Base-by-base conservation (phyloP, 2,329 filamentous ascomycete species). In the Diplodia scrobiculata region DNA sequence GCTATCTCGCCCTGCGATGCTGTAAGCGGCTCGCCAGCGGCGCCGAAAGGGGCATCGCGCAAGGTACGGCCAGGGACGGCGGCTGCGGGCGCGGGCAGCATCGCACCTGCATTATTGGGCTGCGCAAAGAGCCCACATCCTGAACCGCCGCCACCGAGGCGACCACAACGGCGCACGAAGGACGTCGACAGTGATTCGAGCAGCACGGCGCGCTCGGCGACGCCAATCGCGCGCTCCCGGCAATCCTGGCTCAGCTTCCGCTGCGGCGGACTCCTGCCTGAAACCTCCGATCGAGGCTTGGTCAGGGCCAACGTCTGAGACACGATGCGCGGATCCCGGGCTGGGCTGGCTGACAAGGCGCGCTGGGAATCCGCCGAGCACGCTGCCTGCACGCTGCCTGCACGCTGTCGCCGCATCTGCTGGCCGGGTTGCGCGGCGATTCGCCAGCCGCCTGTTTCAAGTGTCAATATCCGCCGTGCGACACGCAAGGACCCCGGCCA, bases 251-350 rank as follows among this genome's bases (percentile, higher is more conserved):
- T 45, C 58, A 62, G 58, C 58, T 48, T 36, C 58, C 58, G 58
- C 58, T 50, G 58, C 58, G 58, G 58, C 58, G 58, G 58, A 62
- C 58, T 62, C 58, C n/a, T 50, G 45, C n/a, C 58, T 62, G 58
- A 62, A 50, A 62, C 45, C 25, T 50, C 29, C 58, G 27, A 62
- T 62, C 58, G 58, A 62, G 58, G 58, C 58, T 62, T 50, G 58
- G 58, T 62, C 21, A 50, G 21, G 58, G 58, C 45, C 58, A 62
- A 36, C 58, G 58, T 38, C 58, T 62, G 58, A 60, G 58, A 60
- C 55, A 60, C 38, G 25, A 14, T 21, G 54, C 34, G 55, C 55
- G 27, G 55, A 60, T 60, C 38, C 38, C 55, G 38, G 55, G 9
- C 36, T 29, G 50, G 9, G 52, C 52, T 19, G 55, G 55, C 38